Percentiles rank a stretch among this genome's conserved stretches.
phyloP scores from a whole-genome alignment of 371 early-diverging fungal genomes.

The Ordospora colligata region DNA sequence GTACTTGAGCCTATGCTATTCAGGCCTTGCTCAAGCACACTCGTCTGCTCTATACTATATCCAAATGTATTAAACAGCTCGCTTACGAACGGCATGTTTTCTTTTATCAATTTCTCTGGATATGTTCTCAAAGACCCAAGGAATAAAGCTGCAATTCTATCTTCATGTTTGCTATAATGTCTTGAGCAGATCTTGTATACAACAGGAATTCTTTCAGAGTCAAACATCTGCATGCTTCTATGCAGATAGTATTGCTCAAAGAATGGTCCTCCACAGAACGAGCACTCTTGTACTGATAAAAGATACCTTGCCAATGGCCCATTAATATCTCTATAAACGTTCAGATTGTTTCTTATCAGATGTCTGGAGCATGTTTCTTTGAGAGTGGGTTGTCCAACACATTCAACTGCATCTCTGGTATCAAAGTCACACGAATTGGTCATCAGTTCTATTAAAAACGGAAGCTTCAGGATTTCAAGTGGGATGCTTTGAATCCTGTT shows the following conservation, averaged over 20 bases:
- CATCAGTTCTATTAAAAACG: conserved; percentile 41
- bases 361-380: conserved; percentile 69
- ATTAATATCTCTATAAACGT: conserved; percentile 62
- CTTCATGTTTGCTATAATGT: conserved; percentile 45
- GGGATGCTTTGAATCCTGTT: conserved; percentile 65
- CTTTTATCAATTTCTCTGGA: conserved; percentile 15
- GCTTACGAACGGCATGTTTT: conserved; percentile 43
- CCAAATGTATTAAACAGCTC: conserved; percentile 39
- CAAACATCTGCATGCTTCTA: conserved; percentile 27
- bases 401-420: conserved; percentile 29
- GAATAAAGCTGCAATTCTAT: conserved; percentile 46
- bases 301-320: conserved; percentile 66
- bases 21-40: neutral
- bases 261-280: conserved; percentile 74
- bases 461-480: conserved; percentile 61
- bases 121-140: conserved; percentile 16
- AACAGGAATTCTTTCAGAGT: conserved; percentile 28
- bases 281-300: conserved; percentile 65
- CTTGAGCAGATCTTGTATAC: conserved; percentile 48
- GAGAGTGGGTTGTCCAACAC: conserved; percentile 61
- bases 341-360: conserved; percentile 65
- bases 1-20: neutral
- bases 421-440: conserved; percentile 61
- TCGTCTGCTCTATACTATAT: conserved; percentile 1
- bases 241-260: conserved; percentile 64